A percentile compares a stretch with the other conserved stretches of the same genome.
phyloP scores from a whole-genome alignment of 495 filamentous ascomycete genomes.

The Penicillium psychrofluorescens region DNA sequence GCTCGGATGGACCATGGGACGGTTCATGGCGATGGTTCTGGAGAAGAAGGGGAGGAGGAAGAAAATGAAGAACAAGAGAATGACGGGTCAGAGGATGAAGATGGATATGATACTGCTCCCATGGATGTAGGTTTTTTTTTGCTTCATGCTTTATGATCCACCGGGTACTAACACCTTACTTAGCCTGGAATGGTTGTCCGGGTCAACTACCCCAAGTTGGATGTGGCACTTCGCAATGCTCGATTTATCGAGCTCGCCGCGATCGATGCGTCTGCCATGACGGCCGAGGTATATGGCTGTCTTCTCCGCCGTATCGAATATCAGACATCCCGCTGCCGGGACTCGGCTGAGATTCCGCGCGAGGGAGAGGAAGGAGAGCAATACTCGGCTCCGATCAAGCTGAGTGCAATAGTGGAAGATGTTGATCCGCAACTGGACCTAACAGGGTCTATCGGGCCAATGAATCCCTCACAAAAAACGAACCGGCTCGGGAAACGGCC shows the following conservation, averaged over 20 bases:
- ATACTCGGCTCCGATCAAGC: constrained; percentile 28
- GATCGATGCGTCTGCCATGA: constrained; percentile 42
- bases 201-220: constrained; percentile 79
- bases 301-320: constrained; percentile 64
- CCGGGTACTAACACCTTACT: neutral
- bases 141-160: neutral
- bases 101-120: constrained; percentile 26
- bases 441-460: constrained; percentile 29
- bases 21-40: constrained; percentile 14
- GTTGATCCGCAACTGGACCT: constrained; percentile 36
- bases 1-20: constrained; percentile 17
- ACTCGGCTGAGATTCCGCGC: constrained; percentile 45
- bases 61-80: constrained; percentile 23
- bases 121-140: constrained; percentile 30
- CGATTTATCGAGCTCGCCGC: constrained; percentile 59
- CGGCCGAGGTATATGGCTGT: constrained; percentile 66
- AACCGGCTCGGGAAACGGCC: constrained; percentile 29
- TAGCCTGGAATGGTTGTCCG: constrained; percentile 61
- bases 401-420: constrained; percentile 28
- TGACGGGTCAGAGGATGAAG: constrained; percentile 35
- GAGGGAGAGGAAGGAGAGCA: constrained; percentile 46
- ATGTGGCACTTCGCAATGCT: constrained; percentile 71
- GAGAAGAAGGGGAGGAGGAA: neutral
- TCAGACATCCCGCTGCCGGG: constrained; percentile 59
- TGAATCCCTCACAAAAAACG: constrained; percentile 12